Percentiles rank a stretch among this genome's conserved stretches.
Conservation (phyloP, 108 stramenopile genomes). For the Stephanodiscus triporus region DNA sequence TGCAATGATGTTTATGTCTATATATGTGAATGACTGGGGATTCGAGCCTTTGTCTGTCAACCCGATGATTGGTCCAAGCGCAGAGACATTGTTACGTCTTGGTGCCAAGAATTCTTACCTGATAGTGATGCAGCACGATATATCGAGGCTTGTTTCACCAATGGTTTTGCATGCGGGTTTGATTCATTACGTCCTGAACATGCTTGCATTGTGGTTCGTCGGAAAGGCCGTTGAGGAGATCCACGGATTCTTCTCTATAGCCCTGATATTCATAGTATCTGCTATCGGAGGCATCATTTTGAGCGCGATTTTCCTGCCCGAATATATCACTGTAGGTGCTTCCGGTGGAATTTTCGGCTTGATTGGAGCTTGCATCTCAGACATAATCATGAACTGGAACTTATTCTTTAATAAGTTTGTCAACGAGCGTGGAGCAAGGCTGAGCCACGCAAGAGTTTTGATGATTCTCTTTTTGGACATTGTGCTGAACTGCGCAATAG, state of each 20-base stretch:
- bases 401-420: slow-evolving; percentile 79
- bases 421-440: slow-evolving; percentile 68
- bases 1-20: slow-evolving; percentile 65
- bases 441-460: slow-evolving; percentile 74
- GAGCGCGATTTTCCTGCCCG: slow-evolving; percentile 89
- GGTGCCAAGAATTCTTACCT: slow-evolving; percentile 90
- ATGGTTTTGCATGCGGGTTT: slow-evolving; percentile 96
- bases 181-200: slow-evolving; percentile 91
- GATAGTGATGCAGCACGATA: slow-evolving; percentile 87
- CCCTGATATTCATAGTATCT: slow-evolving; percentile 72
- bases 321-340: slow-evolving; percentile 91
- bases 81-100: slow-evolving; percentile 80
- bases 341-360: slow-evolving; percentile 93
- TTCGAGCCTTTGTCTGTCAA: slow-evolving; percentile 85
- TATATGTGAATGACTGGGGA: slow-evolving; percentile 82
- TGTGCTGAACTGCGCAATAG: slow-evolving; percentile 80
- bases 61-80: slow-evolving; percentile 84
- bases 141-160: slow-evolving; percentile 81
- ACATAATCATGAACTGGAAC: slow-evolving; percentile 94
- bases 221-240: slow-evolving; percentile 89
- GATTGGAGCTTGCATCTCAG: slow-evolving; percentile 90
- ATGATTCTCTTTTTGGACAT: slow-evolving; percentile 78
- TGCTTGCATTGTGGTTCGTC: slow-evolving; percentile 90
- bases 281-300: slow-evolving; percentile 89
- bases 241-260: slow-evolving; percentile 76